Evolutionary conservation across 257 asterid genomes (phyloP).

Genomic region (Leptodermis oblonga): DNA sequence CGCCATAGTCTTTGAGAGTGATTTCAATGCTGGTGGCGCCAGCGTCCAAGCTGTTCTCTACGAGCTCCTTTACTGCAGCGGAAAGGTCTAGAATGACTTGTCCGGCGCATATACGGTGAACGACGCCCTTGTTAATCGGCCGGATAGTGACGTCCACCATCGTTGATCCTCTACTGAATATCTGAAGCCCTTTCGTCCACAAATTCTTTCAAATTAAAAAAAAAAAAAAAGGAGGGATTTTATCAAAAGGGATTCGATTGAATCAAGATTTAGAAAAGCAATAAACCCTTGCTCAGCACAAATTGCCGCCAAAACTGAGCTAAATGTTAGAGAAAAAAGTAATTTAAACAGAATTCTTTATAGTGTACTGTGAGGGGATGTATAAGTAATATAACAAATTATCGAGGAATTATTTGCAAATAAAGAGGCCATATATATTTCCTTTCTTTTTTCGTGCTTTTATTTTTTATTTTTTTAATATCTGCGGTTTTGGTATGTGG

Average conservation of each 20-base stretch:
- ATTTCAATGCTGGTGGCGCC: slow-evolving; percentile 88
- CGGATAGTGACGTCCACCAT: slow-evolving; percentile 32
- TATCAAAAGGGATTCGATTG: background rate
- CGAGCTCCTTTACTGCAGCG: slow-evolving; percentile 96
- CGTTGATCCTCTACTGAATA: background rate
- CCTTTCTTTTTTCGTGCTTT: background rate
- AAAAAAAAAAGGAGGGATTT: too few species aligned
- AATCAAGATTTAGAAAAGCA: background rate
- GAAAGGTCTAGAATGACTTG: slow-evolving; percentile 90
- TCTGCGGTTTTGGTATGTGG: background rate
- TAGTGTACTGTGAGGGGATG: background rate
- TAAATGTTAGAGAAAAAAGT: background rate
- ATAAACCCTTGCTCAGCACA: slow-evolving; percentile 1
- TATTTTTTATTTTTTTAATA: background rate
- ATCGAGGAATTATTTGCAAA: background rate
- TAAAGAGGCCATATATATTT: background rate
- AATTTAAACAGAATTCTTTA: background rate
- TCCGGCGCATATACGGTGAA: slow-evolving; percentile 84
- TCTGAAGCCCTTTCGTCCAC: background rate
- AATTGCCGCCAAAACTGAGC: slow-evolving; percentile 2
- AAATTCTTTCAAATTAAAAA: background rate
- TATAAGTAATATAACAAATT: background rate
- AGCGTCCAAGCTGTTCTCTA: slow-evolving; percentile 98
- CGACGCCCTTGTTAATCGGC: slow-evolving; percentile 65
- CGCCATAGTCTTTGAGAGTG: slow-evolving; percentile 69